Conservation (phyloP, 352 stramenopile species). For the Phytopythium oedochilum region DNA sequence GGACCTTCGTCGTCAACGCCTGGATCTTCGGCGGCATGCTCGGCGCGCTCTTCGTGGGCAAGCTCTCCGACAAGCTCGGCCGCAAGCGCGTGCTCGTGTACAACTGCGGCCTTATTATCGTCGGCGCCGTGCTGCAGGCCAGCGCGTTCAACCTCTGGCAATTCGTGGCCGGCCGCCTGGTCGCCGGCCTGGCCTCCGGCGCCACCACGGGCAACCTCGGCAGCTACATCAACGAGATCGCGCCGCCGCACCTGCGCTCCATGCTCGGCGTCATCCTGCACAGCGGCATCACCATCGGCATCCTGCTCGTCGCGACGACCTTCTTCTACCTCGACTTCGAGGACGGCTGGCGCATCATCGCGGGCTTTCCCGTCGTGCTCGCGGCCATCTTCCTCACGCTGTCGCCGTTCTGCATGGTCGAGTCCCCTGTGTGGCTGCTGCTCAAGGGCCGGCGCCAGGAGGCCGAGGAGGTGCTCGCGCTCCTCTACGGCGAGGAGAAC, state of each 20-base stretch:
- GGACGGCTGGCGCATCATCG: slow-evolving; percentile 54
- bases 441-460: slow-evolving; percentile 25
- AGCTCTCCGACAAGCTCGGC: slow-evolving; percentile 26
- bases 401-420: slow-evolving; percentile 41
- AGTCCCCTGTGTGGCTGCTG: slow-evolving; percentile 47
- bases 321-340: slow-evolving; percentile 56
- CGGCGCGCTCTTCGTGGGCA: slow-evolving; percentile 19
- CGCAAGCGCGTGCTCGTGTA: slow-evolving; percentile 38
- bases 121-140: slow-evolving; percentile 24
- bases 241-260: slow-evolving; percentile 31
- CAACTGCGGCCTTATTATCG: slow-evolving; percentile 35
- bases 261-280: slow-evolving; percentile 31
- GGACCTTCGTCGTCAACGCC: slow-evolving; percentile 34
- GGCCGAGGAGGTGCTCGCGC: slow-evolving; percentile 25
- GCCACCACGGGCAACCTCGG: slow-evolving; percentile 31
- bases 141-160: slow-evolving; percentile 22
- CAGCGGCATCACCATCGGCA: slow-evolving; percentile 31
- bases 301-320: slow-evolving; percentile 34
- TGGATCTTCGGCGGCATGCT: slow-evolving; percentile 41
- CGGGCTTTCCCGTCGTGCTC: slow-evolving; percentile 49
- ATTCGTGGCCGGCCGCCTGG: slow-evolving; percentile 36
- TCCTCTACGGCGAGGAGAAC: slow-evolving; percentile 31
- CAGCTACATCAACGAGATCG: slow-evolving; percentile 46
- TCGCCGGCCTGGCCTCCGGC: slow-evolving; percentile 51
- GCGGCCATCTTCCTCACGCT: slow-evolving; percentile 35